Base-by-base conservation (phyloP, 169 alveolate genomes). In the Miamiensis avidus region DNA sequence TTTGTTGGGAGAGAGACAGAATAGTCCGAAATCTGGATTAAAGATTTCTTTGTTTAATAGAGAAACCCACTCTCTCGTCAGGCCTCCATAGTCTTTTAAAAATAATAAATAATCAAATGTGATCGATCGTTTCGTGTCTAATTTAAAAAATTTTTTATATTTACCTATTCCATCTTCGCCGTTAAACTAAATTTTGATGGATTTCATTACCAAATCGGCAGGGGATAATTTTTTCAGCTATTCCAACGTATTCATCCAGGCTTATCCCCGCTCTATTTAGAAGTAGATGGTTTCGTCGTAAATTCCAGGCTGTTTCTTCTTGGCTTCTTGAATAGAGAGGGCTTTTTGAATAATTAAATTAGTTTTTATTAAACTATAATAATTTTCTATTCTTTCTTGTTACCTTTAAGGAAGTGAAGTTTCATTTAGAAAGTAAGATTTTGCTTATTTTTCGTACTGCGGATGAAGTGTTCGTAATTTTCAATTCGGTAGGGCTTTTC, bases 111-210 rank as follows among this genome's bases (percentile, higher is more conserved):
- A n/a, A n/a, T n/a, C n/a, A n/a, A n/a, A n/a, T n/a, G n/a, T n/a
- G n/a, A n/a, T n/a, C n/a, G n/a, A n/a, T n/a, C n/a, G n/a, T n/a
- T n/a, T n/a, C n/a, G n/a, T n/a, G n/a, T n/a, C n/a, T n/a, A n/a
- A n/a, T n/a, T n/a, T n/a, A n/a, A n/a, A n/a, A n/a, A n/a, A n/a
- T n/a, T n/a, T n/a, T n/a, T n/a, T n/a, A n/a, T n/a, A n/a, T n/a
- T n/a, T n/a, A n/a, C n/a, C 83, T 33, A 78, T 78, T 1, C 83
- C 83, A 34, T 78, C 83, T 34, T 78, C 83, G 0, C 34, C 83
- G 27, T 78, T 78, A n/a, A 78, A 78, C 29, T 78, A 34, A 26
- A 78, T 78, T 33, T 78, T 78, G 32, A 78, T 78, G 26, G 32
- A 27, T 65, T 78, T 78, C 15, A 78, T 11, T 1, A 65, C 34